These are phyloP conservation scores for Gaillardinia entomophila DNA, from an alignment of 805 yeast genomes.

Conservation along the genomic window DNA sequence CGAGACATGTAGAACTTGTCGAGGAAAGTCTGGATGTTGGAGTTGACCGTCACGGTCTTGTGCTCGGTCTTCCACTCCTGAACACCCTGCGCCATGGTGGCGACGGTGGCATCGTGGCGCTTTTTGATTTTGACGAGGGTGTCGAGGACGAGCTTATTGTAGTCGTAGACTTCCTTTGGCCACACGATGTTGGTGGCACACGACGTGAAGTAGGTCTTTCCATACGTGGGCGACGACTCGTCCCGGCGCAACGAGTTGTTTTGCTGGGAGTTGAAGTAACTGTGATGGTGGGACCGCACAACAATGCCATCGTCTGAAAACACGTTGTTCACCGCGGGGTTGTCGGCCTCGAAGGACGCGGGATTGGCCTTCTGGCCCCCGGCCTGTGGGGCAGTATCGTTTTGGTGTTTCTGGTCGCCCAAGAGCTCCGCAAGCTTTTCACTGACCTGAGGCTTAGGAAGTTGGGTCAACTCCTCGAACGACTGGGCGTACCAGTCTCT, in stretches of 20 bases:
- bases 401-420: conserved; percentile 11
- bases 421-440: conserved; percentile 36
- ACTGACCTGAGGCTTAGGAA: conserved; percentile 53
- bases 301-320: conserved; percentile 51
- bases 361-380: conserved; percentile 14
- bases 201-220: conserved; percentile 44
- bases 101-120: conserved; percentile 88
- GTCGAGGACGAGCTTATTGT: conserved; percentile 62
- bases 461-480: conserved; percentile 70
- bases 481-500: conserved; percentile 89
- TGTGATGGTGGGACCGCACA: conserved; percentile 18
- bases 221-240: conserved; percentile 33
- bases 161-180: conserved; percentile 70
- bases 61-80: conserved; percentile 73
- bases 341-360: conserved; percentile 21
- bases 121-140: conserved; percentile 66
- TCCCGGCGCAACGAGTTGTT: conserved; percentile 15
- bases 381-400: conserved; percentile 1
- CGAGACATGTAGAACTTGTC: conserved; percentile 87
- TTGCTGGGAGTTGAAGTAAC: conserved; percentile 4
- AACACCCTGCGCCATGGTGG: conserved; percentile 89
- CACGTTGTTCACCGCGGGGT: conserved; percentile 35
- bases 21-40: conserved; percentile 71
- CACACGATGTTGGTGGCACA: conserved; percentile 53
- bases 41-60: conserved; percentile 50